phyloP scores from a whole-genome alignment of 148 eudicot species.

The Rhododendron simsii region DNA sequence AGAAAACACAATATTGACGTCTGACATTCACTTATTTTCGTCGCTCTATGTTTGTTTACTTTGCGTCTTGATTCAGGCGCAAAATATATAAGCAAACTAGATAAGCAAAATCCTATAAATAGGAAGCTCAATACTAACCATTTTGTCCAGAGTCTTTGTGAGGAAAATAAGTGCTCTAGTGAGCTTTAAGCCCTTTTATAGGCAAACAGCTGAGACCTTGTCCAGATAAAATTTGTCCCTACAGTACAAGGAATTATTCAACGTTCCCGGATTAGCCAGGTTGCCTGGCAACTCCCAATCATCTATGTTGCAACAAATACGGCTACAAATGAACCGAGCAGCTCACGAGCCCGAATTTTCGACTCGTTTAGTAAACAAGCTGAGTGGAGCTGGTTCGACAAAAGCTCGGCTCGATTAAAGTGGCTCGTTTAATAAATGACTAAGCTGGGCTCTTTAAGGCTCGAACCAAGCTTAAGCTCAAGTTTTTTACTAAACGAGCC shows the following conservation, averaged over 20 bases:
- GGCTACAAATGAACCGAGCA: no score
- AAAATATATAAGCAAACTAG: background rate
- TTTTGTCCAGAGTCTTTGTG: background rate
- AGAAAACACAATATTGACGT: background rate
- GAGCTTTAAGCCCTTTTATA: constrained; percentile 32
- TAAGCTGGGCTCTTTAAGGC: no score
- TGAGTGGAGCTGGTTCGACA: no score
- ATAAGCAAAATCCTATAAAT: background rate
- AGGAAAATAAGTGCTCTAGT: background rate
- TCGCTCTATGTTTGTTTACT: background rate
- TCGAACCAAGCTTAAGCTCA: no score
- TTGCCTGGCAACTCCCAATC: background rate
- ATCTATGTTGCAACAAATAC: background rate
- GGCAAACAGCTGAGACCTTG: constrained; percentile 19
- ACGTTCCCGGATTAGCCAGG: background rate
- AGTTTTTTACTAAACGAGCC: no score
- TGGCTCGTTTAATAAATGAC: no score
- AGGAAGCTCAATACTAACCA: constrained; percentile 3
- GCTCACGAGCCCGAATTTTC: no score
- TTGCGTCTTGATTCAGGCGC: background rate
- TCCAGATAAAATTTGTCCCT: background rate
- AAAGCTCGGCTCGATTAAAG: no score
- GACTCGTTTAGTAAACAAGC: no score
- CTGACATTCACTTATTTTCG: background rate
- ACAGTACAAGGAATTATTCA: no score